Evolutionary conservation across 192 early-diverging fungal species (phyloP), one percentile per base, ranked within the genome.

Genomic region (Helicostylum pulchrum): DNA sequence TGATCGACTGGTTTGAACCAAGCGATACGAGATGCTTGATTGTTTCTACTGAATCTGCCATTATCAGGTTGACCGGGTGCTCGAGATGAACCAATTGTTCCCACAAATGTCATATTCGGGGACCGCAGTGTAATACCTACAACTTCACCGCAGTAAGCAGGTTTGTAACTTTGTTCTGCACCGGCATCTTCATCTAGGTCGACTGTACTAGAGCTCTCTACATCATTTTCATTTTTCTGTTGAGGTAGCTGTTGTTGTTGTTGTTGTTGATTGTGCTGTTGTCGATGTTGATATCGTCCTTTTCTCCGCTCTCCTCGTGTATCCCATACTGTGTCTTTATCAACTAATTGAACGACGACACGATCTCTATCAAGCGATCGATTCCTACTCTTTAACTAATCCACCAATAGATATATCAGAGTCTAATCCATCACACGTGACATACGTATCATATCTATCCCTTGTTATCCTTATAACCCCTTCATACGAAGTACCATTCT

Each of bases 1-100:
- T 85, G 83, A 71, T 94, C 90, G 4, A 77, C 81, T 66, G 92
- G 89, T 70, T 85, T 85, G 74, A 94, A 89, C 89, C 89, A 94
- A 17, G 83, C 72, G 12, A 76, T 69, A n/a, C 75, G 65, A 17
- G 73, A 71, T 39, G 36, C 5, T 39, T 5, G 36, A 39, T 39
- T 39, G 4, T 39, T 4, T 39, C 36, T 39, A 39, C 36, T 10
- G 1, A 10, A 10, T 39, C 9, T 6, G 6, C 7, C 36, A 39
- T 39, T 39, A 39, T 39, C 6, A 9, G 36, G 9, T 39, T 39
- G 36, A 39, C 36, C 9, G 6, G 36, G 36, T 39, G 36, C 6
- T 39, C 36, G 5, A 9, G 36, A 10, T 10, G 26, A 26, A 26
- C 26, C 26, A 26, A 26, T 2, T 26, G 26, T 26, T 26, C 82